Evolutionary conservation across 1,139 yeast genomes (phyloP).

Genomic region (Magnusiomyces paraingens): DNA sequence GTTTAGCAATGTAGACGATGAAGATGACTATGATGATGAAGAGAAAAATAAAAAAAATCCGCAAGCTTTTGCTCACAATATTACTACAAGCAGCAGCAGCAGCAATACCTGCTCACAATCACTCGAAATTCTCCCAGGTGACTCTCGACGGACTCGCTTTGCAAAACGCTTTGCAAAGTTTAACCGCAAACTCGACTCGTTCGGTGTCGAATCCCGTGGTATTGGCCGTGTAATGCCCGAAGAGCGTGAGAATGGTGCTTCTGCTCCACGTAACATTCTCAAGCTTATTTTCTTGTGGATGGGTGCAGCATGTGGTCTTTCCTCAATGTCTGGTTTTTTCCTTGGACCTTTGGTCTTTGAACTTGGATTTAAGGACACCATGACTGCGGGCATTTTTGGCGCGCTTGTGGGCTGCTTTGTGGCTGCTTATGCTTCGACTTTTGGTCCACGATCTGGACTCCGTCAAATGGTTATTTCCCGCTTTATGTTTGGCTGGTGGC

Average conservation of each 20-base stretch:
- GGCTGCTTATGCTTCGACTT: constrained; percentile 68
- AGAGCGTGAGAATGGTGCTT: constrained; percentile 43
- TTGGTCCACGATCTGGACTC: constrained; percentile 87
- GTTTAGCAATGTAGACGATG: too few species aligned
- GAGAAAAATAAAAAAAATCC: neutral
- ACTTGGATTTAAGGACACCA: constrained; percentile 56
- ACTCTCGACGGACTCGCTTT: constrained; percentile 7
- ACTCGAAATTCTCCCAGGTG: neutral
- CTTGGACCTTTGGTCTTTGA: constrained; percentile 67
- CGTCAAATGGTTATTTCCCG: constrained; percentile 82
- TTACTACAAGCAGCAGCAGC: too few species aligned
- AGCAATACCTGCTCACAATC: constrained; percentile 17
- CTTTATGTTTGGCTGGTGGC: constrained; percentile 77
- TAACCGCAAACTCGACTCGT: constrained; percentile 38
- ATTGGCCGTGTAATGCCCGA: constrained; percentile 69
- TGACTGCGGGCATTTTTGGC: constrained; percentile 57
- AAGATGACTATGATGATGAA: too few species aligned
- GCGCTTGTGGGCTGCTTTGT: constrained; percentile 60
- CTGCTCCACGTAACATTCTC: constrained; percentile 37
- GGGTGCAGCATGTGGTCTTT: constrained; percentile 76
- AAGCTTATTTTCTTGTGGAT: constrained; percentile 73
- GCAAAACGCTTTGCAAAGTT: constrained; percentile 25
- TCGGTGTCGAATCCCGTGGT: constrained; percentile 74
- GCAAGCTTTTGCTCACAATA: too few species aligned
- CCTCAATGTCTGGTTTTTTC: constrained; percentile 77